A percentile compares a stretch with the other conserved stretches of the same genome.
Evolutionary conservation across 768 basidiomycete genomes (phyloP).

Genomic region (Russula ochroleuca): DNA sequence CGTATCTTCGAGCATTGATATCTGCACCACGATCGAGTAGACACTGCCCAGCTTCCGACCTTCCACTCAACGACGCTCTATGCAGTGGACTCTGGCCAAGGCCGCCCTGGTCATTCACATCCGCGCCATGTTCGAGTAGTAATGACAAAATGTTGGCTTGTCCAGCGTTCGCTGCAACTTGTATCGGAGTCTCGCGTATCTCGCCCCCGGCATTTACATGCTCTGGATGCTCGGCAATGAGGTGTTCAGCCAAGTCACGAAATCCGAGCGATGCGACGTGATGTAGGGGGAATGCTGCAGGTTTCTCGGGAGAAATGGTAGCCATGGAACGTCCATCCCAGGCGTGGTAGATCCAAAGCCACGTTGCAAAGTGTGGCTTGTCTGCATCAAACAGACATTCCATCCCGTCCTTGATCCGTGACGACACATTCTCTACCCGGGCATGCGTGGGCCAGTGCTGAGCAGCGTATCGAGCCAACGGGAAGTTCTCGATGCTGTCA

Average conservation of each 20-base stretch:
- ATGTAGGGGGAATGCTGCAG: neutral
- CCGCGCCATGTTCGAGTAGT: neutral
- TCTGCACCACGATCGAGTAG: neutral
- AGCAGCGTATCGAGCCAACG: too few species aligned
- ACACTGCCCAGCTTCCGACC: neutral
- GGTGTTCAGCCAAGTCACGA: neutral
- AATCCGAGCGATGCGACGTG: neutral
- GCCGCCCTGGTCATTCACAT: neutral
- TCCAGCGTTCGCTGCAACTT: neutral
- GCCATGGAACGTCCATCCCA: neutral
- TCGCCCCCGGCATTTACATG: neutral
- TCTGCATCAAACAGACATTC: neutral
- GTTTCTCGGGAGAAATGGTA: neutral
- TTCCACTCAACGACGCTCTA: neutral
- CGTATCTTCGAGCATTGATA: neutral
- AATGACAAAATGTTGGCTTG: neutral
- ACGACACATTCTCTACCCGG: neutral
- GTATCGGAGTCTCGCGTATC: neutral
- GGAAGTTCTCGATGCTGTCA: too few species aligned
- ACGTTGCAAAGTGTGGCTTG: neutral
- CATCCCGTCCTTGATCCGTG: neutral
- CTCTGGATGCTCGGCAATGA: neutral
- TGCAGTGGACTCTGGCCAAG: neutral
- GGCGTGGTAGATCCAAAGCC: neutral
- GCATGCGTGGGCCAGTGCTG: neutral